Evolutionary conservation across 192 early-diverging fungal genomes (phyloP).

Genomic region (Paraglomus brasilianum): DNA sequence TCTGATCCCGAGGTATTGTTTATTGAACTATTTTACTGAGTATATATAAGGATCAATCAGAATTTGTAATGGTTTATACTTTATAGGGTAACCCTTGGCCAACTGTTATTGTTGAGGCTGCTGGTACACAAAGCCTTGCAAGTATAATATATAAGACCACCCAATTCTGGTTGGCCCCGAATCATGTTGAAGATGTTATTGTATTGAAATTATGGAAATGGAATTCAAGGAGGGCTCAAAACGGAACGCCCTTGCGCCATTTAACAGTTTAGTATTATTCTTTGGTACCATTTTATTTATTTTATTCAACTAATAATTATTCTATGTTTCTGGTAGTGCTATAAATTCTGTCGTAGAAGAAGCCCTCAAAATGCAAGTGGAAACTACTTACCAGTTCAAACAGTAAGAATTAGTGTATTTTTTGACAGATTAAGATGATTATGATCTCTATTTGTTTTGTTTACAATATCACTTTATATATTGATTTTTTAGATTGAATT

Average conservation of each 20-base stretch:
- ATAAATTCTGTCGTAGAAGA: slow-evolving; percentile 18
- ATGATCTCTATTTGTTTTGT: not conserved
- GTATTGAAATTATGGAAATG: slow-evolving; percentile 15
- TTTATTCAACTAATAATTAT: slow-evolving; percentile 12
- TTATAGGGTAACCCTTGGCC: slow-evolving; percentile 20
- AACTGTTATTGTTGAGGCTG: slow-evolving; percentile 1
- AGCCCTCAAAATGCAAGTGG: not conserved
- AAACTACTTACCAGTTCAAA: not conserved
- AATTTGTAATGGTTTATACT: slow-evolving; percentile 13
- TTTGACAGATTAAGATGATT: too few relatives aligned
- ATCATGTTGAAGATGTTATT: slow-evolving; percentile 6
- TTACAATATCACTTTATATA: slow-evolving; percentile 14
- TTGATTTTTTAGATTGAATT: slow-evolving; percentile 18
- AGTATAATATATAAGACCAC: slow-evolving; percentile 16
- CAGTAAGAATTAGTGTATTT: slow-evolving; percentile 8
- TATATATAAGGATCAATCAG: not conserved
- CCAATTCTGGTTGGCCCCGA: slow-evolving; percentile 17
- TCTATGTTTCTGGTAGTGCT: slow-evolving; percentile 20
- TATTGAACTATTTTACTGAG: slow-evolving; percentile 15
- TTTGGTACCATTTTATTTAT: slow-evolving; percentile 15
- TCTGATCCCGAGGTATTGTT: not conserved
- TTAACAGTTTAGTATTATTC: slow-evolving; percentile 8
- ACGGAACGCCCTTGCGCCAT: not conserved
- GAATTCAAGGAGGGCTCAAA: not conserved
- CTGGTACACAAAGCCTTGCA: slow-evolving; percentile 1